Evolutionary conservation across 495 filamentous ascomycete genomes (phyloP).

Genomic region (Talaromyces nanjingensis): DNA sequence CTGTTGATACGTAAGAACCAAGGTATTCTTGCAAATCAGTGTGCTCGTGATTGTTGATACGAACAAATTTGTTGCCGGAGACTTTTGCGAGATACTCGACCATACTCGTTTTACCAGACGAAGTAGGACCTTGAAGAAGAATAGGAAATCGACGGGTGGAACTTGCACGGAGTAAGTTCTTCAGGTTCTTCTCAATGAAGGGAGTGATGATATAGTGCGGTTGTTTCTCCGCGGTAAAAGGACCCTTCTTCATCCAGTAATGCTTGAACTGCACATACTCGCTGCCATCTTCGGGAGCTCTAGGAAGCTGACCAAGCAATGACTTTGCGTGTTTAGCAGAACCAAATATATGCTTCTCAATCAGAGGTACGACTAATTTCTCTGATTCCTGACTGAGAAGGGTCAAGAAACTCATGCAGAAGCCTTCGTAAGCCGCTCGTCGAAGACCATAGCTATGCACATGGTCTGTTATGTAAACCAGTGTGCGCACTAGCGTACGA

Average conservation of each 20-base stretch:
- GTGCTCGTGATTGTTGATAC: slow-evolving; percentile 99
- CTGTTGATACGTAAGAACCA: slow-evolving; percentile 82
- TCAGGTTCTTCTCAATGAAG: slow-evolving; percentile 86
- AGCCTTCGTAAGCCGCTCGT: slow-evolving; percentile 85
- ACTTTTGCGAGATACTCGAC: slow-evolving; percentile 94
- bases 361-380: slow-evolving; percentile 64
- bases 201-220: slow-evolving; percentile 93
- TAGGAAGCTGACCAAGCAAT: slow-evolving; percentile 66
- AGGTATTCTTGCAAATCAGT: slow-evolving; percentile 98
- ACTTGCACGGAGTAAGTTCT: slow-evolving; percentile 87
- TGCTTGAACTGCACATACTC: slow-evolving; percentile 84
- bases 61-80: slow-evolving; percentile 92
- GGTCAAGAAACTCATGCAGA: slow-evolving; percentile 96
- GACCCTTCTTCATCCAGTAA: slow-evolving; percentile 84
- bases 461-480: slow-evolving; percentile 81
- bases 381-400: slow-evolving; percentile 75
- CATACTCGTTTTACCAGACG: slow-evolving; percentile 97
- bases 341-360: slow-evolving; percentile 72
- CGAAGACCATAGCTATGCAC: slow-evolving; percentile 81
- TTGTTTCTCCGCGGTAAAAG: slow-evolving; percentile 57
- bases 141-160: slow-evolving; percentile 90
- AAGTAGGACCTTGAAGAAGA: slow-evolving; percentile 94
- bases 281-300: slow-evolving; percentile 64
- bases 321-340: slow-evolving; percentile 57
- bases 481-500: slow-evolving; percentile 82